Conservation (phyloP, 1,284 basidiomycete species). For the Puccinia brachypodii region DNA sequence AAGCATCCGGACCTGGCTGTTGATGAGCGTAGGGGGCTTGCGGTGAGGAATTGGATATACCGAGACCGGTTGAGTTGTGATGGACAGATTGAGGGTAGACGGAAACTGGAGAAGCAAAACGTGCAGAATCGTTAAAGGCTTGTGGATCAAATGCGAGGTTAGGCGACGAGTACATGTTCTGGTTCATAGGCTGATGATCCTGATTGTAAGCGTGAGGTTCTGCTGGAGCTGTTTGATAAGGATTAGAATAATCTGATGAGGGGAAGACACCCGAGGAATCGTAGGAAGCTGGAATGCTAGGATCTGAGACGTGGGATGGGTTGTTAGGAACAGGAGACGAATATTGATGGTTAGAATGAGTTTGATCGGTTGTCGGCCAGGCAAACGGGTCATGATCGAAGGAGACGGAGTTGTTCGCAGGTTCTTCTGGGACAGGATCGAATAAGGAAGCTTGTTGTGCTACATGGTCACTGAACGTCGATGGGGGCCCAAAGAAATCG, state of each 20-base stretch:
- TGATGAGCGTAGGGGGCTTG: slow-evolving; percentile 4
- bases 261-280: not conserved
- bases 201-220: not conserved
- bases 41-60: slow-evolving; percentile 25
- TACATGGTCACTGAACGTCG: slow-evolving; percentile 14
- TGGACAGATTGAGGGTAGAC: slow-evolving; percentile 26
- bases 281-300: slow-evolving; percentile 10
- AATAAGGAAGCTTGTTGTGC: slow-evolving; percentile 21
- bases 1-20: slow-evolving; percentile 1
- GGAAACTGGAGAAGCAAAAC: slow-evolving; percentile 3
- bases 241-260: slow-evolving; percentile 13
- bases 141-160: slow-evolving; percentile 4
- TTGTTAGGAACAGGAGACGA: not conserved
- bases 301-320: not conserved
- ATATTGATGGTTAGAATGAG: not conserved
- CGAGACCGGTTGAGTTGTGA: slow-evolving; percentile 23
- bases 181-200: slow-evolving; percentile 12
- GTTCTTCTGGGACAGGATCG: slow-evolving; percentile 23
- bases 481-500: slow-evolving; percentile 40
- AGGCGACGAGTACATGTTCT: slow-evolving; percentile 3
- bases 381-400: slow-evolving; percentile 22
- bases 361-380: slow-evolving; percentile 2
- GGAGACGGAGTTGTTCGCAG: not conserved
- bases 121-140: not conserved
- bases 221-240: not conserved